Evolutionary conservation across 139 green algal species (phyloP), one percentile per base, ranked within the genome.

Genomic region (Volvox reticuliferus): DNA sequence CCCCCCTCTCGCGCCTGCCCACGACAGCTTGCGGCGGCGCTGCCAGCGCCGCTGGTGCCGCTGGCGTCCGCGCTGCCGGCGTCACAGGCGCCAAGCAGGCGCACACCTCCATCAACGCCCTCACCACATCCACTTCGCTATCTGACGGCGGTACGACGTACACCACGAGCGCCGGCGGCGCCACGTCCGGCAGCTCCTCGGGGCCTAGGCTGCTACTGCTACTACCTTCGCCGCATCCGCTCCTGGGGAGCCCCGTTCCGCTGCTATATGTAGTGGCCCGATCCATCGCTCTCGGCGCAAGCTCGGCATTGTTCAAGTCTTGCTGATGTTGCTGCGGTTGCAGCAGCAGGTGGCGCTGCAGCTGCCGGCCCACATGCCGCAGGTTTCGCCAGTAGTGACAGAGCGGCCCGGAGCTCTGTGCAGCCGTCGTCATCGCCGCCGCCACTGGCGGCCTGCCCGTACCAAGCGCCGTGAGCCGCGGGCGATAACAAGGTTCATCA

Each of bases 281-380:
- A 55, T 9, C 44, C 44, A 9, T 55, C 44, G 55, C 80, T 30
- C 44, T 50, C 37, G 36, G 37, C 1, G 80, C 80, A 12, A 44
- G 22, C 28, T 14, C 26, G n/a, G 55, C 32, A 22, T n/a, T 1
- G 24, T 12, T 28, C 67, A 14, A 75, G 22, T 75, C 67, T 28
- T 21, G 18, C 21, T 79, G 71, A 14, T 79, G 71, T 35, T 84
- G 83, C 83, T 68, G 67, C 32, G 63, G 67, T 33, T 82, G 84
- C 28, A 90, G 44, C 36, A 90, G 73, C 69, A 90, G 21, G 71
- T 90, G 86, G 24, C 86, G 71, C 86, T 90, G 86, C 73, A 90
- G 50, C 86, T 90, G 86, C 0, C 73, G 71, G 12, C 44, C n/a
- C 50, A 90, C 86, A 44, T 90, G 86, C 1, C 86, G 71, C 21